Conservation (phyloP, 2,329 filamentous ascomycete genomes). For the Onygenales sp. region DNA sequence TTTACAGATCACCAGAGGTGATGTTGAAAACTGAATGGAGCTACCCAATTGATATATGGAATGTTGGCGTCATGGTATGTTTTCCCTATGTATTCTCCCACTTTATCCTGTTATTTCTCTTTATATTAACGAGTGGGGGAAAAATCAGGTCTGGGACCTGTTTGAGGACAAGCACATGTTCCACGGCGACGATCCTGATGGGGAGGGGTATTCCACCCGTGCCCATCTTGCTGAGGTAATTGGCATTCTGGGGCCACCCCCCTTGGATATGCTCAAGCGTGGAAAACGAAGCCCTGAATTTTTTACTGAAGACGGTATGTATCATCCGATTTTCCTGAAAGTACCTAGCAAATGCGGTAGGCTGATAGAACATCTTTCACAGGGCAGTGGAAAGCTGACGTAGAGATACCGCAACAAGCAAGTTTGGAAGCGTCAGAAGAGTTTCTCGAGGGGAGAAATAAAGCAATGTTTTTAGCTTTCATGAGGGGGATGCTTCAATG, state of each 20-base stretch:
- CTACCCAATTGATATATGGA: slow-evolving; percentile 44
- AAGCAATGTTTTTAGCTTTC: slow-evolving; percentile 9
- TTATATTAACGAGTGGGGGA: not conserved
- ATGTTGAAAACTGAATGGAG: slow-evolving; percentile 38
- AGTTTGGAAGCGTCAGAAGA: slow-evolving; percentile 14
- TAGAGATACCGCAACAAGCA: slow-evolving; percentile 8
- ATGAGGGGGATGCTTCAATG: slow-evolving; percentile 37
- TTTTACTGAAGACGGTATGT: slow-evolving; percentile 22
- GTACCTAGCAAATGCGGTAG: slow-evolving; percentile 3
- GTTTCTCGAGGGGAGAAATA: slow-evolving; percentile 5
- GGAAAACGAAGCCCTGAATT: slow-evolving; percentile 29
- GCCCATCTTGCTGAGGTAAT: slow-evolving; percentile 40
- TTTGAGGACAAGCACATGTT: slow-evolving; percentile 40
- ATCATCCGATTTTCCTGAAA: not conserved
- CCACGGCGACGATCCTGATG: slow-evolving; percentile 27
- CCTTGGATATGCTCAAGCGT: slow-evolving; percentile 23
- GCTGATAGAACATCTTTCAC: slow-evolving; percentile 7
- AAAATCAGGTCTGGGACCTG: slow-evolving; percentile 37
- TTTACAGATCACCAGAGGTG: slow-evolving; percentile 32
- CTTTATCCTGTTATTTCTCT: not conserved
- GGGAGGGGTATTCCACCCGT: slow-evolving; percentile 26
- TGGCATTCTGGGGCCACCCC: slow-evolving; percentile 34
- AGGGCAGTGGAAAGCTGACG: slow-evolving; percentile 16
- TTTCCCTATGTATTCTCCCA: not conserved
- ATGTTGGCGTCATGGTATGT: slow-evolving; percentile 39